A percentile compares a stretch with the other conserved stretches of the same genome.
These are phyloP conservation scores for Tricholoma matsutake DNA, from an alignment of 768 basidiomycete genomes.

Conservation along the genomic window DNA sequence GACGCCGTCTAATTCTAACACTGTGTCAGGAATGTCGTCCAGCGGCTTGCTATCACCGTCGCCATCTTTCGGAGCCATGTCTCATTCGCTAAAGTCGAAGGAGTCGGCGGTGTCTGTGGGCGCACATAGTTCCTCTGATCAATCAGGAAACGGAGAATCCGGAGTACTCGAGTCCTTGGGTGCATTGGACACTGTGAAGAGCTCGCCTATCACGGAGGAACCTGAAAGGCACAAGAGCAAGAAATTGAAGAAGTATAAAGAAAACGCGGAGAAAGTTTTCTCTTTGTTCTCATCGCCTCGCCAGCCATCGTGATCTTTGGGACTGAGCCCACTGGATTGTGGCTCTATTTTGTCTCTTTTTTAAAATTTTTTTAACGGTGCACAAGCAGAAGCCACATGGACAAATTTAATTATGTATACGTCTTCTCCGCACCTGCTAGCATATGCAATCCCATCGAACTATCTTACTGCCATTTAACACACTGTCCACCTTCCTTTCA, in stretches of 20 bases:
- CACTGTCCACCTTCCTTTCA: conserved; percentile 17
- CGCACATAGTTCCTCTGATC: conserved; percentile 69
- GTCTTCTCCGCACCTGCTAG: conserved; percentile 11
- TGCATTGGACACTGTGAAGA: conserved; percentile 14
- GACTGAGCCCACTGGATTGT: conserved; percentile 6
- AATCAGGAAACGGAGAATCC: conserved; percentile 55
- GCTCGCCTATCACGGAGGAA: conserved; percentile 33
- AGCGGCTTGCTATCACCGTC: conserved; percentile 62
- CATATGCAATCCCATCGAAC: conserved; percentile 22
- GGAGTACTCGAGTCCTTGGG: conserved; percentile 16
- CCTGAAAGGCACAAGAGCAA: conserved; percentile 65
- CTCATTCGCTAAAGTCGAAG: conserved; percentile 78
- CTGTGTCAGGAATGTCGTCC: conserved; percentile 42
- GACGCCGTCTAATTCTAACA: conserved; percentile 45
- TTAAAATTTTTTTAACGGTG: neutral
- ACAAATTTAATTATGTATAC: conserved; percentile 15
- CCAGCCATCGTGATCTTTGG: conserved; percentile 30
- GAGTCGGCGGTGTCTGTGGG: conserved; percentile 76
- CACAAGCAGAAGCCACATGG: neutral
- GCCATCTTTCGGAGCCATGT: conserved; percentile 48
- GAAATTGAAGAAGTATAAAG: conserved; percentile 84
- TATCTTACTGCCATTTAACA: conserved; percentile 29
- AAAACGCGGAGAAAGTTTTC: conserved; percentile 82
- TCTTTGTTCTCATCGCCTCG: conserved; percentile 78
- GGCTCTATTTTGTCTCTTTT: conserved; percentile 8